These are phyloP conservation scores for Auriscalpium microsporum DNA, from an alignment of 768 basidiomycete genomes.

Conservation along the genomic window DNA sequence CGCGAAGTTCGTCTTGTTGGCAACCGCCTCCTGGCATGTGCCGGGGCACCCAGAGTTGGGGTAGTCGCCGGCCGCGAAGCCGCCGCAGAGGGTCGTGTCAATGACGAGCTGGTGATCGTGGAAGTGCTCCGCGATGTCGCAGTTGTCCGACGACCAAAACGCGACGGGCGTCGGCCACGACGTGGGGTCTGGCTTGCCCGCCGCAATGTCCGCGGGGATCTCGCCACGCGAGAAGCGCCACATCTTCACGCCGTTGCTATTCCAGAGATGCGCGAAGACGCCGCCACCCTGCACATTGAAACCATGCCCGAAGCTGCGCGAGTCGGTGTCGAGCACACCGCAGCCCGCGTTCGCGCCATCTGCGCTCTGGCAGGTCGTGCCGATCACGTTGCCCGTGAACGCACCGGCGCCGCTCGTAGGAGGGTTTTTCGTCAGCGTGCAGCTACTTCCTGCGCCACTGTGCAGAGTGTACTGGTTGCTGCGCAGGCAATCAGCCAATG, in stretches of 20 bases:
- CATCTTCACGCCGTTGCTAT: constrained; percentile 1
- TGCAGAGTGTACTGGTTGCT: constrained; percentile 8
- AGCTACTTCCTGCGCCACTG: neutral
- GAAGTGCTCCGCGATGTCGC: constrained; percentile 2
- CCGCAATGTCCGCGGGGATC: constrained; percentile 6
- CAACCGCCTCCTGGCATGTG: neutral
- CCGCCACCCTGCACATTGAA: constrained; percentile 7
- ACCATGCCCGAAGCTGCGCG: constrained; percentile 1
- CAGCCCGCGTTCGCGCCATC: neutral
- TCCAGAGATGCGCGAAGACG: constrained; percentile 1
- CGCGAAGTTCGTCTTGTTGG: constrained; percentile 1
- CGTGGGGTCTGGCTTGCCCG: neutral
- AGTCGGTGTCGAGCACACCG: neutral
- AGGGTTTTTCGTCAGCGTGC: neutral
- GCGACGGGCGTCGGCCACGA: constrained; percentile 2
- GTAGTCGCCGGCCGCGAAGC: constrained; percentile 3
- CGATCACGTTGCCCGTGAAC: neutral
- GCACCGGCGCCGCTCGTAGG: neutral
- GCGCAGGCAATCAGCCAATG: neutral
- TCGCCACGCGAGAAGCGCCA: constrained; percentile 4
- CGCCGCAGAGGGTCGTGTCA: constrained; percentile 8
- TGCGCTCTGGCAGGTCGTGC: neutral
- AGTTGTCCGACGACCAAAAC: neutral
- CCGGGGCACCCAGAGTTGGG: constrained; percentile 2
- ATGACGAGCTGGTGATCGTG: constrained; percentile 1